Conservation (phyloP, 2,329 filamentous ascomycete genomes). For the Apiospora sp. region DNA sequence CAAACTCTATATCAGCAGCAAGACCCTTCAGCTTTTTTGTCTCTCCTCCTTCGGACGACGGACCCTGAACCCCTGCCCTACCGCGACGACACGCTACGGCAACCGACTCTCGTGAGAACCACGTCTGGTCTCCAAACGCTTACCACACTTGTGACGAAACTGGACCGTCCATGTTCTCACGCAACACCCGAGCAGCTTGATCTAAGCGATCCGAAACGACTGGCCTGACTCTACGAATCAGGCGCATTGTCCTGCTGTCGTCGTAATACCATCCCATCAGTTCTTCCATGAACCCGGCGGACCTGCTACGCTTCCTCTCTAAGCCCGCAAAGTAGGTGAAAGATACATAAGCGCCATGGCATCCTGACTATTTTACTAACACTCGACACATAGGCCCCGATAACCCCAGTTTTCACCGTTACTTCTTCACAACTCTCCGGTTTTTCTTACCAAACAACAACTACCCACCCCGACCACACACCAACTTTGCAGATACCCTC, state of each 20-base stretch:
- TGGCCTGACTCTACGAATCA: slow-evolving; percentile 8
- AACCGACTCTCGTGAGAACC: not conserved
- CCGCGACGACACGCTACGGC: slow-evolving; percentile 8
- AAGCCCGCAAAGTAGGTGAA: slow-evolving; percentile 87
- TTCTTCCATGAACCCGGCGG: slow-evolving; percentile 88
- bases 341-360: slow-evolving; percentile 17
- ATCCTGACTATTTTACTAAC: slow-evolving; percentile 21
- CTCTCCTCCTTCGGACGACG: not conserved
- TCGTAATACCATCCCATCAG: slow-evolving; percentile 26
- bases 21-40: slow-evolving; percentile 9
- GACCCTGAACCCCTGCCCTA: not conserved
- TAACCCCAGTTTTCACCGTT: slow-evolving; percentile 48
- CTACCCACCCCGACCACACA: slow-evolving; percentile 28
- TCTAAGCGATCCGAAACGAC: slow-evolving; percentile 14
- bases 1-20: slow-evolving; percentile 10
- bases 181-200: not conserved
- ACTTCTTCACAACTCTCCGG: slow-evolving; percentile 11
- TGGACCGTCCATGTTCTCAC: slow-evolving; percentile 10
- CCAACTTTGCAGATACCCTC: slow-evolving; percentile 65
- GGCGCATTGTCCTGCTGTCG: not conserved
- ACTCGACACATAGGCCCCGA: slow-evolving; percentile 57
- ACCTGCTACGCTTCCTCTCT: slow-evolving; percentile 91
- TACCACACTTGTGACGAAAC: not conserved
- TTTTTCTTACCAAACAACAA: slow-evolving; percentile 15
- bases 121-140: not conserved